phyloP scores from a whole-genome alignment of 257 asterid species.

The Lycium ferocissimum region DNA sequence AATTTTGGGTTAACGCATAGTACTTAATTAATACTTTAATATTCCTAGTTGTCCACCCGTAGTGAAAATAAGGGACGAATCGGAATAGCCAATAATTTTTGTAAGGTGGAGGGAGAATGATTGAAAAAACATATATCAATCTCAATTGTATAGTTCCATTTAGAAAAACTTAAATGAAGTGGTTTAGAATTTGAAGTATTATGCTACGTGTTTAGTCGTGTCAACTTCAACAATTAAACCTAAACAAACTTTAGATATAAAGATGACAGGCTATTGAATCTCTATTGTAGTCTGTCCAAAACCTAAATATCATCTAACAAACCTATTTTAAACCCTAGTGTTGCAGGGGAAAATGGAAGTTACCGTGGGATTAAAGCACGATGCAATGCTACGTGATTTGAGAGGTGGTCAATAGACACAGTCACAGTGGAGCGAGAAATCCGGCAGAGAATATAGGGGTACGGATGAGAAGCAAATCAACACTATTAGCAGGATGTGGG shows the following conservation, averaged over 20 bases:
- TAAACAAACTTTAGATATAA: background rate
- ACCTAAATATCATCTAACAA: background rate
- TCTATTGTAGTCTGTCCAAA: background rate
- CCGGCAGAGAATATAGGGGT: constrained; percentile 60
- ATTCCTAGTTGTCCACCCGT: background rate
- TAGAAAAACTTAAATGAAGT: background rate
- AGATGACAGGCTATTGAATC: background rate
- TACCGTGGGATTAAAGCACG: background rate
- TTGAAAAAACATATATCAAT: background rate
- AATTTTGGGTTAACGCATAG: background rate
- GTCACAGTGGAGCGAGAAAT: constrained; percentile 49
- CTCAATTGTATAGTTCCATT: background rate
- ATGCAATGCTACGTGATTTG: background rate
- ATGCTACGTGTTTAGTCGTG: background rate
- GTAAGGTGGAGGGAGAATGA: background rate
- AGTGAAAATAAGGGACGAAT: background rate
- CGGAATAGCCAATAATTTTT: background rate
- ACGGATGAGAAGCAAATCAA: constrained; percentile 35
- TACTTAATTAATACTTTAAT: background rate
- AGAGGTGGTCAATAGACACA: constrained; percentile 16
- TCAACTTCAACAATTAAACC: background rate
- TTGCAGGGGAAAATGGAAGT: constrained; percentile 2
- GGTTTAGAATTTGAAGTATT: background rate
- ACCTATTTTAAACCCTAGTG: background rate
- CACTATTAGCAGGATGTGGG: constrained; percentile 25